These are phyloP conservation scores for Odontarrhena argentea DNA, from an alignment of 345 rosid genomes.

Conservation along the genomic window DNA sequence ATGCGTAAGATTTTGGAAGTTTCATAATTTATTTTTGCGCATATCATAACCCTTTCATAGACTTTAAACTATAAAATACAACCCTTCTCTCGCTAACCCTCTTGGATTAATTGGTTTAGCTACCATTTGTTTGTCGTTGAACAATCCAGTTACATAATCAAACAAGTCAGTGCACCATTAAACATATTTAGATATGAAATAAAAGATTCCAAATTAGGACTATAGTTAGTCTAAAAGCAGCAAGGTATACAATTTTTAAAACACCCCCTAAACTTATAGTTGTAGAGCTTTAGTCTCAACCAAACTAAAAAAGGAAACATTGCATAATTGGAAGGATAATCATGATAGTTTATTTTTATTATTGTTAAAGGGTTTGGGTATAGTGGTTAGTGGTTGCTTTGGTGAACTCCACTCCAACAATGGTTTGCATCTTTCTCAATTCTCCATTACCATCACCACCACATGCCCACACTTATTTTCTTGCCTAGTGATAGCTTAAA, in stretches of 20 bases:
- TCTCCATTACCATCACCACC: conserved; percentile 30
- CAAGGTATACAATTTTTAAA: not conserved
- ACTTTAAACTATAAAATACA: no score
- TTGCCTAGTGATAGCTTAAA: conserved; percentile 11
- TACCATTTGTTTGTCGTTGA: not conserved
- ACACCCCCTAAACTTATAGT: not conserved
- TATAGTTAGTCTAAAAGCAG: conserved; percentile 1
- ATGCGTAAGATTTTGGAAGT: no score
- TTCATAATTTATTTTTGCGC: no score
- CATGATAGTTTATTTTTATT: not conserved
- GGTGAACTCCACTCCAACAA: conserved; percentile 38
- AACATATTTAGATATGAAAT: not conserved
- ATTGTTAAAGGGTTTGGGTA: conserved; percentile 11
- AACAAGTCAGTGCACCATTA: not conserved
- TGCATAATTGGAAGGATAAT: conserved; percentile 6
- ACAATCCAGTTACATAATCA: not conserved
- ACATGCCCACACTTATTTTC: conserved; percentile 11
- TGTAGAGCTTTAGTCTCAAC: not conserved
- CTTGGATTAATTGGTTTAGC: no score
- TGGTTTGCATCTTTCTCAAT: conserved; percentile 30
- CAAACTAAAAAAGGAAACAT: conserved; percentile 5
- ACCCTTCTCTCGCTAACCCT: not conserved
- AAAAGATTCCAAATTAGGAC: not conserved
- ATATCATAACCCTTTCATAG: no score
- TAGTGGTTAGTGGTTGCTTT: conserved; percentile 43